Evolutionary conservation across 2,329 filamentous ascomycete species (phyloP).

Genomic region (Fusarium denticulatum): DNA sequence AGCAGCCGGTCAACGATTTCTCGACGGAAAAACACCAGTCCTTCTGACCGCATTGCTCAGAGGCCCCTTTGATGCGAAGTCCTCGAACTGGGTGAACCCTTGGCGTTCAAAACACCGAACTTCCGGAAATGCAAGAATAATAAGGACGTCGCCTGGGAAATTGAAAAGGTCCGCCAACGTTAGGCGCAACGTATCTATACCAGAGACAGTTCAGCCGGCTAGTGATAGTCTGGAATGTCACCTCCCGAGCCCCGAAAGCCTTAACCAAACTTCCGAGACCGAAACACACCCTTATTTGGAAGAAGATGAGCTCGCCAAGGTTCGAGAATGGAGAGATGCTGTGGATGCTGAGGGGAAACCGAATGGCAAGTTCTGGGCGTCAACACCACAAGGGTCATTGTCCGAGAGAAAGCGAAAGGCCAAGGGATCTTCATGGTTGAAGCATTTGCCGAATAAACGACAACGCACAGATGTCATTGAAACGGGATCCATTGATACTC

Average conservation of each 20-base stretch:
- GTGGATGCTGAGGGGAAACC: slow-evolving; percentile 21
- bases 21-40: slow-evolving; percentile 64
- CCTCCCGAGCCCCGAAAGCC: slow-evolving; percentile 54
- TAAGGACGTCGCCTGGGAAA: slow-evolving; percentile 32
- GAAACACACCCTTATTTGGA: slow-evolving; percentile 46
- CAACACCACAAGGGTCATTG: slow-evolving; percentile 20
- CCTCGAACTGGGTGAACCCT: slow-evolving; percentile 47
- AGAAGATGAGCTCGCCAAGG: slow-evolving; percentile 45
- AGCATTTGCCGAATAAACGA: slow-evolving; percentile 45
- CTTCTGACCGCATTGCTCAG: slow-evolving; percentile 69
- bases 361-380: slow-evolving; percentile 37
- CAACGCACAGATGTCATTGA: slow-evolving; percentile 36
- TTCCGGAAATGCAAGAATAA: not conserved
- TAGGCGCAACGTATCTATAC: slow-evolving; percentile 26
- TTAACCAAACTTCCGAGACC: slow-evolving; percentile 47
- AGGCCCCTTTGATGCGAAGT: slow-evolving; percentile 65
- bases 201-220: slow-evolving; percentile 17
- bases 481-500: slow-evolving; percentile 34
- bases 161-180: slow-evolving; percentile 19
- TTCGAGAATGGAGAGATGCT: slow-evolving; percentile 48
- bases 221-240: slow-evolving; percentile 49
- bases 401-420: slow-evolving; percentile 42
- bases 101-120: slow-evolving; percentile 47
- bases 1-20: slow-evolving; percentile 65
- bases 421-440: slow-evolving; percentile 48